Conservation (phyloP, 148 eudicot species). For the Salicornia ramosissima region DNA sequence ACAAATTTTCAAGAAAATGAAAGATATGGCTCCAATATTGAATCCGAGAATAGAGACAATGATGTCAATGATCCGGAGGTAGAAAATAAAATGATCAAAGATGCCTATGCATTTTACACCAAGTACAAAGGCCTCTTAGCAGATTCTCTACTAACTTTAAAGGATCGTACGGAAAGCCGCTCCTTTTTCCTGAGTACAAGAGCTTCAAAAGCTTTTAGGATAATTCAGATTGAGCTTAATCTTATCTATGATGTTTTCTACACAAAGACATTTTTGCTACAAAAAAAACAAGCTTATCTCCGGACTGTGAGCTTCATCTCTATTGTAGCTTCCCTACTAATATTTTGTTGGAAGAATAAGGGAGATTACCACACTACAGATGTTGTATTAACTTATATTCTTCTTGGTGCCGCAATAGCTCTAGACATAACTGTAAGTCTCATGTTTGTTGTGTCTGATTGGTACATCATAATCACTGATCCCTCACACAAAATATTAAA, state of each 20-base stretch:
- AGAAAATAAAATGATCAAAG: neutral
- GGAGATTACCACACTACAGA: neutral
- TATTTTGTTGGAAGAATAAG: constrained; percentile 14
- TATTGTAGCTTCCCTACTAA: neutral
- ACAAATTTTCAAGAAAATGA: too few relatives aligned
- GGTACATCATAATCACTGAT: constrained; percentile 8
- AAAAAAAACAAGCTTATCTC: neutral
- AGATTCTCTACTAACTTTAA: constrained; percentile 27
- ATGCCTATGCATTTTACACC: constrained; percentile 19
- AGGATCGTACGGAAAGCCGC: constrained; percentile 22
- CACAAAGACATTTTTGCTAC: constrained; percentile 28
- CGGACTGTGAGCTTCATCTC: constrained; percentile 7
- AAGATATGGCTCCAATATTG: too few relatives aligned
- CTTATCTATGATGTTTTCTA: constrained; percentile 35
- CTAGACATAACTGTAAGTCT: constrained; percentile 19
- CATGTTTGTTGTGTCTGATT: constrained; percentile 23
- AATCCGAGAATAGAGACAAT: too few relatives aligned
- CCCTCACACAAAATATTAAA: neutral
- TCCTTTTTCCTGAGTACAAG: constrained; percentile 10
- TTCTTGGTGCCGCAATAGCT: constrained; percentile 29
- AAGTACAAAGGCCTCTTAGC: constrained; percentile 32
- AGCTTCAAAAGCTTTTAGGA: constrained; percentile 16
- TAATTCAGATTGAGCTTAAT: constrained; percentile 33
- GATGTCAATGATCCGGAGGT: neutral
- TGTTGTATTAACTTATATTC: constrained; percentile 17